These are phyloP conservation scores for Flaveria floridana DNA, from an alignment of 140 eudicot species.

Conservation along the genomic window DNA sequence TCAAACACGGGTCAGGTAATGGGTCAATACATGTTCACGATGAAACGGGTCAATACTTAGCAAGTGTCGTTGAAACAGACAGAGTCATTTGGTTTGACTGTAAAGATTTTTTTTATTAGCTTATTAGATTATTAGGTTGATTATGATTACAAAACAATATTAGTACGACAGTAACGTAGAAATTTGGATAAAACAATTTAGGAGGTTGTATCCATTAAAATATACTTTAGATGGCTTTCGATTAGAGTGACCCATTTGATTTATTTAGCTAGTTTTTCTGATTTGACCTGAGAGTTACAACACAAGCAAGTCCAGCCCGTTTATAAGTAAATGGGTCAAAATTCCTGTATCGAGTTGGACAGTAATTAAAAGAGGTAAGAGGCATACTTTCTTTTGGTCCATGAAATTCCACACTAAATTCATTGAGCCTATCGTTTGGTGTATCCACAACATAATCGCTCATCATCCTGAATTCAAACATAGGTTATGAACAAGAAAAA, in stretches of 20 bases:
- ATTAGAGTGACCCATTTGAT: not conserved
- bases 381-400: slow-evolving; percentile 89
- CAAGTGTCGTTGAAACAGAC: not conserved
- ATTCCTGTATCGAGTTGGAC: not conserved
- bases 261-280: not conserved
- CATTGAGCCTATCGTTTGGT: slow-evolving; percentile 74
- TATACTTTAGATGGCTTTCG: not conserved
- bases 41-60: slow-evolving; percentile 3
- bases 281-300: not conserved
- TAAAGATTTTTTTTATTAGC: too few species aligned
- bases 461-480: slow-evolving; percentile 70
- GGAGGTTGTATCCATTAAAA: not conserved
- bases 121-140: not conserved
- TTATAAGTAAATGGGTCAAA: not conserved
- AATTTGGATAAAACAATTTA: not conserved
- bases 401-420: slow-evolving; percentile 80
- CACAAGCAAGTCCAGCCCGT: not conserved
- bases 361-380: slow-evolving; percentile 1
- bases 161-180: not conserved
- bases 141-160: slow-evolving; percentile 10
- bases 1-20: not conserved
- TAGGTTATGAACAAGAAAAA: slow-evolving; percentile 8
- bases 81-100: too few species aligned
- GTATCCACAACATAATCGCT: slow-evolving; percentile 87
- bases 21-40: not conserved